A percentile compares a stretch with the other conserved stretches of the same genome.
phyloP scores from a whole-genome alignment of 257 asterid genomes.

The Plantago major region DNA sequence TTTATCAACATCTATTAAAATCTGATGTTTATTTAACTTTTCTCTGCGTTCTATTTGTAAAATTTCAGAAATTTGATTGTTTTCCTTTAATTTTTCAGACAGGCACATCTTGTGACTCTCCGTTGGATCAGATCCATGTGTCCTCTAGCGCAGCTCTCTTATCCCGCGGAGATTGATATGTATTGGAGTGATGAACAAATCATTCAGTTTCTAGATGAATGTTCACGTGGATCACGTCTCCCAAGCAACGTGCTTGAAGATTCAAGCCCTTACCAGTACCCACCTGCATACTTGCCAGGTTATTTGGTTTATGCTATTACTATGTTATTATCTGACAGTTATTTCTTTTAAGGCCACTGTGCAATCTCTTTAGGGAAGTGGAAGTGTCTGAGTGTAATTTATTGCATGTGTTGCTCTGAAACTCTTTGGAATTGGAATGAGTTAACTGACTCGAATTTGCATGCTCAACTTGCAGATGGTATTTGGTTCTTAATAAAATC shows the following conservation, averaged over 20 bases:
- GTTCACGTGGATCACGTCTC: conserved; percentile 35
- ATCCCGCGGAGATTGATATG: conserved; percentile 23
- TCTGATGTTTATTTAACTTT: conserved; percentile 2
- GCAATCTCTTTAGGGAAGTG: neutral
- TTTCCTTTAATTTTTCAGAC: conserved; percentile 15
- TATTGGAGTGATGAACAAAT: conserved; percentile 40
- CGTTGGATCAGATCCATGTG: conserved; percentile 36
- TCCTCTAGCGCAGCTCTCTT: conserved; percentile 31
- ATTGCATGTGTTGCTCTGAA: neutral
- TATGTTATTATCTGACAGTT: neutral
- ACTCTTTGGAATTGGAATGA: neutral
- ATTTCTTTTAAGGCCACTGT: neutral
- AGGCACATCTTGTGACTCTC: conserved; percentile 12
- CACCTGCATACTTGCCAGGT: conserved; percentile 62
- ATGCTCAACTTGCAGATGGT: conserved; percentile 39
- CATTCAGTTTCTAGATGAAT: conserved; percentile 25
- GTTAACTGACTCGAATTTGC: neutral
- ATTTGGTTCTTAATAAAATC: conserved; percentile 45
- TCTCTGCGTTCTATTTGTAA: conserved; percentile 6
- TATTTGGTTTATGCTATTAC: conserved; percentile 6
- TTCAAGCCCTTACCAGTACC: conserved; percentile 41
- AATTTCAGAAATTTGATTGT: conserved; percentile 2
- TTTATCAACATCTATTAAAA: neutral
- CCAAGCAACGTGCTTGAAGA: conserved; percentile 43
- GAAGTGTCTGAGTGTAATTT: neutral